Base-by-base conservation (phyloP, 2,329 filamentous ascomycete species). In the Colletotrichum sidae region DNA sequence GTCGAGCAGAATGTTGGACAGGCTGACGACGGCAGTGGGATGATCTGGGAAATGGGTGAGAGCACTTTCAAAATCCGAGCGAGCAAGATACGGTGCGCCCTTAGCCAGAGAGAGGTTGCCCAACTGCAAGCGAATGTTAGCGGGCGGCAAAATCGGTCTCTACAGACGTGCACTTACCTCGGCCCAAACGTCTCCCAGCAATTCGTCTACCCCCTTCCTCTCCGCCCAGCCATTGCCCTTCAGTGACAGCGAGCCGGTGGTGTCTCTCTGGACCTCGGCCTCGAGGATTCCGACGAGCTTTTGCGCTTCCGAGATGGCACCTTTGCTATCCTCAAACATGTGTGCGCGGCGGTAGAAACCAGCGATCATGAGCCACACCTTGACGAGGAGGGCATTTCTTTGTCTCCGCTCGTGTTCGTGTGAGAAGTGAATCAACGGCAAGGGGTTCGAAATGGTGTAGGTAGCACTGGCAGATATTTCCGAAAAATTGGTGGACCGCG, bases 341-440 rank as follows among this genome's bases (percentile, higher is more conserved):
- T 86, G 87, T 8, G 95, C 93, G 57, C 93, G 88, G 35, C 93
- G 88, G 74, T 98, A 99, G 69, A 98, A 90, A 0, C 91, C 91
- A 2, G 93, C 91, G 67, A 97, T 93, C 74, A 96, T 91, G 8
- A 97, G 83, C 96, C 96, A 99, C 38, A 97, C 89, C 69, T 90
- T 91, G 17, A 94, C 82, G 13, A 99, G 75, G 10, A 88, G 80
- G 7, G 80, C 79, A 38, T 78, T 80, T 49, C 85, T 81, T 57
- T 84, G 83, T 37, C 80, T 78, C 69, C 79, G 81, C 67, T 84
- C 79, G 69, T 85, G 84, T 9, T 84, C 84, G 69, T 83, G 84
- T 8, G 86, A 77, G 60, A 89, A 87, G 41, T 86, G 81, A 15
- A 88, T 78, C 13, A 81, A 70, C 1, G 86, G 86, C 47, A 88